Base-by-base conservation (phyloP, 2,329 filamentous ascomycete genomes). In the Colletotrichum horii region DNA sequence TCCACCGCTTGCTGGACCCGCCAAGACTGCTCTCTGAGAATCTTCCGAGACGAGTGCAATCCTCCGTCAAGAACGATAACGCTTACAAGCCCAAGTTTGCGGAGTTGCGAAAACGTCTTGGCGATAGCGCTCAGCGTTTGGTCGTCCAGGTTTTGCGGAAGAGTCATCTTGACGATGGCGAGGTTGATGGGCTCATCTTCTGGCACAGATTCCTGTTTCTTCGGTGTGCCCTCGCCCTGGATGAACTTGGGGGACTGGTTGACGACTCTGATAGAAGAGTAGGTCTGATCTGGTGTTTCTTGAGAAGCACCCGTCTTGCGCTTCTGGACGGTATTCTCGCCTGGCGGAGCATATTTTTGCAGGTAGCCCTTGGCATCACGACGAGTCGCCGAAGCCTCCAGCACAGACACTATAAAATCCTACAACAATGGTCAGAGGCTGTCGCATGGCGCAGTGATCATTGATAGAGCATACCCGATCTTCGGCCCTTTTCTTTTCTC, bases 351-450 rank as follows among this genome's bases (percentile, higher is more conserved):
- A 83, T 98, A 98, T 76, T 95, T 96, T 79, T 97, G 94, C 19
- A 99, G 89, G 82, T 98, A 99, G 48, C 95, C 93, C 84, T 94
- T 96, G 64, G 96, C 96, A 86, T 99, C 97, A 80, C 97, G 93
- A 84, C 96, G 98, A 0, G 96, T 98, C 8, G 96, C 94, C 14
- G 96, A 95, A 22, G 96, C 95, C 80, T 95, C 95, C 36, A 99
- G 88, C 5, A 98, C 91, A 19, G 95, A 96, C 36, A 97, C 89
- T 80, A 98, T 93, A 80, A 98, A 94, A 81, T 98, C 95, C 93
- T 96, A 78, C 15, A 43, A 9, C 48, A 7, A 26, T 11, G 24
- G 69, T 80, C 36, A 80, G 75, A 30, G 36, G 15, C 28, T 36
- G 60, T 11, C 26, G 36, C 24, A 58, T 24, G 15, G 24, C 55